Conservation (phyloP, 441 rosid genomes). For the Erodium chrysanthum region DNA sequence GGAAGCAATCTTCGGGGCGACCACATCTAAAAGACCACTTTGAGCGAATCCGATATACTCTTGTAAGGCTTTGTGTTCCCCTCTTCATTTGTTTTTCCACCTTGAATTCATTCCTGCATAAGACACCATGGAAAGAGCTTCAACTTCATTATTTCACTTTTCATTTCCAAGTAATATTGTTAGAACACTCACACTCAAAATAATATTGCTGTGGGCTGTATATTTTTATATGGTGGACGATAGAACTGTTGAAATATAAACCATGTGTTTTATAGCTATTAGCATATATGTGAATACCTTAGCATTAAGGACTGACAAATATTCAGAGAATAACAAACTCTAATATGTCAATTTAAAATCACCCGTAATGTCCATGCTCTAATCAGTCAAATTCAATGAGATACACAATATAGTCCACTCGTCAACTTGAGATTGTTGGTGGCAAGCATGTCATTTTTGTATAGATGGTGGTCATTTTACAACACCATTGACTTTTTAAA, state of each 20-base stretch:
- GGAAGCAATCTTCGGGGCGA: slow-evolving; percentile 68
- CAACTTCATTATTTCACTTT: background rate
- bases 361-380: too few relatives aligned
- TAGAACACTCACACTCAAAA: background rate
- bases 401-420: too few relatives aligned
- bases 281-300: background rate
- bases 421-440: too few relatives aligned
- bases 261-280: background rate
- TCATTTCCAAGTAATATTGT: background rate
- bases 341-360: too few relatives aligned
- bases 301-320: too few relatives aligned
- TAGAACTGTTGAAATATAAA: background rate
- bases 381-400: too few relatives aligned
- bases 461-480: too few relatives aligned
- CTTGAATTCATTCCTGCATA: background rate
- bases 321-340: too few relatives aligned
- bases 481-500: too few relatives aligned
- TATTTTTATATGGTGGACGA: background rate
- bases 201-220: too few relatives aligned
- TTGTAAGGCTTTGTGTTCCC: background rate
- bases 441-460: too few relatives aligned
- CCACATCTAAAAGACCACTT: slow-evolving; percentile 28
- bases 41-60: slow-evolving; percentile 14
- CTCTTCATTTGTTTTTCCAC: background rate
- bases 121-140: background rate